Evolutionary conservation across 768 basidiomycete species (phyloP).

Genomic region (Pleurotus platypus): DNA sequence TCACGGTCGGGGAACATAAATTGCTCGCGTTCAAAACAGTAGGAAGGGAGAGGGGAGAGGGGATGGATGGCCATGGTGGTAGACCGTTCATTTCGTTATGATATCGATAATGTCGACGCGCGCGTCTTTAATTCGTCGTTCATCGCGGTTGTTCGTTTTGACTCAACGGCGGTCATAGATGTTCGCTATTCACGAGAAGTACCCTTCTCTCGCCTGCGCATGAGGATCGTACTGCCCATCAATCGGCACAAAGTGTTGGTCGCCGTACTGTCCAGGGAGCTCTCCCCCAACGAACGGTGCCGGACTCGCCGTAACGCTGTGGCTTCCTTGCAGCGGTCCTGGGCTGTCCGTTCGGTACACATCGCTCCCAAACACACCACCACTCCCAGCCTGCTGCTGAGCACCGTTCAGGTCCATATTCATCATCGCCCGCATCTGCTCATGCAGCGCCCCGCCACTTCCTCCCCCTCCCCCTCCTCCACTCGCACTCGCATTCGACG

Average conservation of each 20-base stretch:
- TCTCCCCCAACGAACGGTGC: constrained; percentile 14
- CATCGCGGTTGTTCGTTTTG: too few relatives aligned
- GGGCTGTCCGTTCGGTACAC: constrained; percentile 41
- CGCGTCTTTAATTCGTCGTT: too few relatives aligned
- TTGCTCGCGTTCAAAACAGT: too few relatives aligned
- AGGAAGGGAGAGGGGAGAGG: too few relatives aligned
- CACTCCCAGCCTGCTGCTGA: constrained; percentile 12
- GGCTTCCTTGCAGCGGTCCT: constrained; percentile 24
- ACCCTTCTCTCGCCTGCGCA: not conserved
- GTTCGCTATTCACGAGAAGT: not conserved
- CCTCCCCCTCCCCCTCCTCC: constrained; percentile 11
- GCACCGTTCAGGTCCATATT: constrained; percentile 25
- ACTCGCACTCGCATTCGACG: constrained; percentile 26
- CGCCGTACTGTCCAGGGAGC: constrained; percentile 12
- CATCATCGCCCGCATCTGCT: constrained; percentile 45
- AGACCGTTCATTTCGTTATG: too few relatives aligned
- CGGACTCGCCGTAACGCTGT: constrained; percentile 13
- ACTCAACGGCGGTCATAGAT: not conserved
- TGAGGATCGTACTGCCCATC: constrained; percentile 1
- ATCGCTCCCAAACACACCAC: constrained; percentile 13
- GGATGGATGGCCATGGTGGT: too few relatives aligned
- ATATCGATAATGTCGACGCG: too few relatives aligned
- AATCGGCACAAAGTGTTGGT: constrained; percentile 15
- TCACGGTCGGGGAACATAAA: too few relatives aligned
- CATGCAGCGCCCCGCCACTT: constrained; percentile 31